Conservation (phyloP, 495 filamentous ascomycete genomes). For the Aspergillus diversus region DNA sequence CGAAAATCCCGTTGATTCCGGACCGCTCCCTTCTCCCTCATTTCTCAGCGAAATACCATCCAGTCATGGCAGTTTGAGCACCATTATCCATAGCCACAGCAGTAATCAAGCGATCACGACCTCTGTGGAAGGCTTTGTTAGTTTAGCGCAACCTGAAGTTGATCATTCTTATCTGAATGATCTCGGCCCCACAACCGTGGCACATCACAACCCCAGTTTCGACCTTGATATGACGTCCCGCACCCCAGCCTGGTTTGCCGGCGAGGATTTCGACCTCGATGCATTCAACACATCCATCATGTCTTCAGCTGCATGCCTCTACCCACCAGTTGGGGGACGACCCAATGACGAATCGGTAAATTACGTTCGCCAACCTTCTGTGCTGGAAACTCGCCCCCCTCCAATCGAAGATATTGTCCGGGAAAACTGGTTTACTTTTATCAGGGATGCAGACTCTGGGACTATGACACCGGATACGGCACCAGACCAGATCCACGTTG, state of each 20-base stretch:
- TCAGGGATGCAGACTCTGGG: not conserved
- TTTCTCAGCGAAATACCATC: too few relatives aligned
- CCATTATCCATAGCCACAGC: too few relatives aligned
- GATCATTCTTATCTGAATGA: not conserved
- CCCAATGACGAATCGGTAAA: not conserved
- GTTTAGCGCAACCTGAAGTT: too few relatives aligned
- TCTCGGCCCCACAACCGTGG: not conserved
- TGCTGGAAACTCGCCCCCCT: not conserved
- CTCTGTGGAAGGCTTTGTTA: too few relatives aligned
- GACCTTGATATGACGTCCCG: constrained; percentile 16
- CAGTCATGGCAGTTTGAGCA: too few relatives aligned
- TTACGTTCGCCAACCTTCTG: not conserved
- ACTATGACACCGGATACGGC: constrained; percentile 17
- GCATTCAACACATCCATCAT: constrained; percentile 28
- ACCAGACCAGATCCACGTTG: constrained; percentile 22
- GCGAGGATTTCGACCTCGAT: constrained; percentile 31
- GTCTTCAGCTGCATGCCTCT: constrained; percentile 16
- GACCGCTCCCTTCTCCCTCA: too few relatives aligned
- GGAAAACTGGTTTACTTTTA: constrained; percentile 24
- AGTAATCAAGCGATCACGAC: too few relatives aligned
- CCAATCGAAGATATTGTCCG: constrained; percentile 16
- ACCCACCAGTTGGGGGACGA: not conserved
- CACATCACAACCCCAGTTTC: not conserved
- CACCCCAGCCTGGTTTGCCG: constrained; percentile 27
- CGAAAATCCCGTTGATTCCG: too few relatives aligned